phyloP scores from a whole-genome alignment of 371 early-diverging fungal species.

The Gilbertella persicaria region DNA sequence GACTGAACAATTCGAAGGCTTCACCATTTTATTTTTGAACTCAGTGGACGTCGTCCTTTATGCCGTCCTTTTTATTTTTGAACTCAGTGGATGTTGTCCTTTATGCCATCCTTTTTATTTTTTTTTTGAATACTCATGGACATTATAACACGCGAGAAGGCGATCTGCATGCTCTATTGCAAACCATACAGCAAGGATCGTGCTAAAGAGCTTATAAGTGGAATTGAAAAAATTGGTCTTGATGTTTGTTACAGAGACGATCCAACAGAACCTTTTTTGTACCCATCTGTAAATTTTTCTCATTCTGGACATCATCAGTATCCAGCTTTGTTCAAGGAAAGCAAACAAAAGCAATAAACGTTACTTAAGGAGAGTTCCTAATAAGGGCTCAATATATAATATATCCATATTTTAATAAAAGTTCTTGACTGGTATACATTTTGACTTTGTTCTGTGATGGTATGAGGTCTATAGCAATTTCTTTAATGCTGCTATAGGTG shows the following conservation, averaged over 20 bases:
- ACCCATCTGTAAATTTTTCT: constrained; percentile 14
- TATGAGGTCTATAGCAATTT: constrained; percentile 18
- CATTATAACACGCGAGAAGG: constrained; percentile 15
- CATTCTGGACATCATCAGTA: constrained; percentile 11
- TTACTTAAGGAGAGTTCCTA: too few species aligned
- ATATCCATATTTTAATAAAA: too few species aligned
- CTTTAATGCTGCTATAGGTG: constrained; percentile 15
- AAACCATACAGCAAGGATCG: constrained; percentile 17
- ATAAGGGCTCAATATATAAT: too few species aligned
- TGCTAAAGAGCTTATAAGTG: constrained; percentile 14
- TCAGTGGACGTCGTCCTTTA: neutral
- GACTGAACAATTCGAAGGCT: too few species aligned
- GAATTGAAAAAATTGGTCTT: constrained; percentile 12
- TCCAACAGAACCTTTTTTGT: constrained; percentile 15
- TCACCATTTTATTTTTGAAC: too few species aligned
- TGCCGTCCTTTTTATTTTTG: too few species aligned
- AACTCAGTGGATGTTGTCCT: neutral
- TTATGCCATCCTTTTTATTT: constrained; percentile 5
- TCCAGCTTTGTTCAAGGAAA: too few species aligned
- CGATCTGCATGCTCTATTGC: constrained; percentile 19
- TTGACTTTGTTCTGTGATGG: constrained; percentile 6
- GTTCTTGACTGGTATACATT: constrained; percentile 18
- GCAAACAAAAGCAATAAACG: too few species aligned
- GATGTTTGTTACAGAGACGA: constrained; percentile 15
- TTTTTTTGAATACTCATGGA: constrained; percentile 13